Conservation (phyloP, 441 rosid species). For the Brassica hybrid region DNA sequence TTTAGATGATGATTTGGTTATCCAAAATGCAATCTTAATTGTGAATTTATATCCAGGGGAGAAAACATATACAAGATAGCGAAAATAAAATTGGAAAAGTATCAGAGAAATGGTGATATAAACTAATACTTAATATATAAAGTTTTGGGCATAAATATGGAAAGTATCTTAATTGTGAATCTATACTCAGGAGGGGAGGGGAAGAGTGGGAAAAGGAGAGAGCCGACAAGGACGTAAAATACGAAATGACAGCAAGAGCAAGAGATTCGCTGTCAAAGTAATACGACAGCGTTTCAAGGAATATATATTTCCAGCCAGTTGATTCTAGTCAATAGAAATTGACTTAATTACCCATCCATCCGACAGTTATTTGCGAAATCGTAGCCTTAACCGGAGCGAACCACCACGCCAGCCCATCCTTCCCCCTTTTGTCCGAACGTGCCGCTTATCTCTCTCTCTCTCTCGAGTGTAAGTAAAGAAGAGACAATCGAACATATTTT, state of each 20-base stretch:
- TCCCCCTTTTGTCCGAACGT: constrained; percentile 35
- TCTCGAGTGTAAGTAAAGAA: not conserved
- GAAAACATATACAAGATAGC: not conserved
- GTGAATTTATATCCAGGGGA: no score
- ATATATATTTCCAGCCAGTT: not conserved
- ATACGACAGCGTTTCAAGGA: constrained; percentile 41
- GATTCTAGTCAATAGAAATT: not conserved
- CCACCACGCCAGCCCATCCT: constrained; percentile 32
- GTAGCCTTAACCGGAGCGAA: constrained; percentile 23
- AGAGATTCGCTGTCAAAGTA: constrained; percentile 40
- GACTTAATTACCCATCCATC: constrained; percentile 21
- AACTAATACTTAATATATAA: no score
- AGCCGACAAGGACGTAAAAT: constrained; percentile 23
- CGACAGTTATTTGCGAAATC: constrained; percentile 29
- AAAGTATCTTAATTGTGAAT: constrained; percentile 16
- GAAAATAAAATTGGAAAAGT: not conserved
- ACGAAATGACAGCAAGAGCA: constrained; percentile 30
- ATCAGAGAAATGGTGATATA: no score
- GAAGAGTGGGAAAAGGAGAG: not conserved
- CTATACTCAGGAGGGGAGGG: not conserved
- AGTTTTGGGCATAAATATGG: not conserved
- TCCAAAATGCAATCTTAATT: no score
- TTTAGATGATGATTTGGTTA: no score
- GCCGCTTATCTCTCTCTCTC: constrained; percentile 28
- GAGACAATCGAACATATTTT: not conserved